Evolutionary conservation across 2,329 filamentous ascomycete species (phyloP).

Genomic region (Colletotrichum incanum): DNA sequence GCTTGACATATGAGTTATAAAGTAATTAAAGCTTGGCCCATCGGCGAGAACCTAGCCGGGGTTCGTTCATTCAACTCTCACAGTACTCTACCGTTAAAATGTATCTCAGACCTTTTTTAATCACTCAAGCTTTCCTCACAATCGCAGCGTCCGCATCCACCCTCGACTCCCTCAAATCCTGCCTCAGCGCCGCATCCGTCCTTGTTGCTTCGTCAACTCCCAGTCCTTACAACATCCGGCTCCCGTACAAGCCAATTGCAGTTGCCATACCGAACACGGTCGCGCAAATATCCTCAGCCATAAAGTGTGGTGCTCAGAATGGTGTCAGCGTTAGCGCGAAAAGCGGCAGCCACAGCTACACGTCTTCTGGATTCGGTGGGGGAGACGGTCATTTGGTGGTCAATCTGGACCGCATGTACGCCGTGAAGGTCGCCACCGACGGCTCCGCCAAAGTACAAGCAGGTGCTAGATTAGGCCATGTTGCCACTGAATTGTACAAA

Average conservation of each 20-base stretch:
- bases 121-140: neutral
- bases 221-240: constrained; percentile 52
- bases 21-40: no score
- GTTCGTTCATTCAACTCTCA: neutral
- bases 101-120: neutral
- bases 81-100: neutral
- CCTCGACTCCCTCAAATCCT: constrained; percentile 32
- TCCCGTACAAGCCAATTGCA: constrained; percentile 59
- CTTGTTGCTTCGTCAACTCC: constrained; percentile 42
- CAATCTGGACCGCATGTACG: constrained; percentile 62
- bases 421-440: constrained; percentile 58
- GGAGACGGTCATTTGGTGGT: constrained; percentile 65
- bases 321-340: constrained; percentile 65
- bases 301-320: constrained; percentile 59
- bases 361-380: constrained; percentile 63
- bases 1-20: neutral
- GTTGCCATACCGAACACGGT: constrained; percentile 59
- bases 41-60: no score
- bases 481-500: constrained; percentile 57
- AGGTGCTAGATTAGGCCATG: constrained; percentile 66
- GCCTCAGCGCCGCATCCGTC: constrained; percentile 47
- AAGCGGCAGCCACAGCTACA: constrained; percentile 68
- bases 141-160: neutral
- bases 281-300: constrained; percentile 62
- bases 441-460: constrained; percentile 61